phyloP scores from a whole-genome alignment of 2,329 filamentous ascomycete species.

The Ophiostoma australiae region DNA sequence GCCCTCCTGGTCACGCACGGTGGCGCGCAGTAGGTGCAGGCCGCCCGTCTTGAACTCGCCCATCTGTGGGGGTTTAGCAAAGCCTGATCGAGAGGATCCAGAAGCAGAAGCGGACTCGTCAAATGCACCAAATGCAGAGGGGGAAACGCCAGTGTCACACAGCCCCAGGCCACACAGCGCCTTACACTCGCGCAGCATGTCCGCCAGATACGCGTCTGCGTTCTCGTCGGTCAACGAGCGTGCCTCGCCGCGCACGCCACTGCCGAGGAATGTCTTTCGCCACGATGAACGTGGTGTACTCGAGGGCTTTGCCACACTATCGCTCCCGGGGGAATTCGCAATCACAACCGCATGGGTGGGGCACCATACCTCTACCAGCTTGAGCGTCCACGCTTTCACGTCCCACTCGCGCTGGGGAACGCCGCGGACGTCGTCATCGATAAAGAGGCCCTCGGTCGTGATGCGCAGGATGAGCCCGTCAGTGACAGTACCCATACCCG shows the following conservation, averaged over 20 bases:
- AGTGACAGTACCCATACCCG: constrained; percentile 77
- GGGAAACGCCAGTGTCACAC: constrained; percentile 39
- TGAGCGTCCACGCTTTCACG: constrained; percentile 95
- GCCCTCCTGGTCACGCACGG: constrained; percentile 60
- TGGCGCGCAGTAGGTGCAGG: constrained; percentile 59
- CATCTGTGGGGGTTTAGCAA: constrained; percentile 38
- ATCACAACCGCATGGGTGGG: constrained; percentile 56
- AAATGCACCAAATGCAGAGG: constrained; percentile 27
- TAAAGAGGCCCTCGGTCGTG: constrained; percentile 89
- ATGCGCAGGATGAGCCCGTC: constrained; percentile 90
- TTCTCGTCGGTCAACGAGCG: constrained; percentile 58
- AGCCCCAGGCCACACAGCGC: constrained; percentile 55
- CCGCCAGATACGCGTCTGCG: constrained; percentile 58
- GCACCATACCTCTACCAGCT: constrained; percentile 84
- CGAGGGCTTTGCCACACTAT: constrained; percentile 37
- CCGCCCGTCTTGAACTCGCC: constrained; percentile 50
- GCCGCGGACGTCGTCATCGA: constrained; percentile 88
- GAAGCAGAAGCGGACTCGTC: constrained; percentile 29
- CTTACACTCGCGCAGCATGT: constrained; percentile 61
- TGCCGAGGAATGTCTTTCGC: constrained; percentile 37
- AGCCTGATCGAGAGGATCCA: constrained; percentile 36
- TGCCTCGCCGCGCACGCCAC: constrained; percentile 43
- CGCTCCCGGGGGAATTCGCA: constrained; percentile 36
- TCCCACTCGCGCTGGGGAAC: constrained; percentile 98
- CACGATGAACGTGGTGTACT: constrained; percentile 44